Percentiles rank a stretch among this genome's conserved stretches.
Evolutionary conservation across 768 basidiomycete species (phyloP).

Genomic region (Pleurotus tuber-regium): DNA sequence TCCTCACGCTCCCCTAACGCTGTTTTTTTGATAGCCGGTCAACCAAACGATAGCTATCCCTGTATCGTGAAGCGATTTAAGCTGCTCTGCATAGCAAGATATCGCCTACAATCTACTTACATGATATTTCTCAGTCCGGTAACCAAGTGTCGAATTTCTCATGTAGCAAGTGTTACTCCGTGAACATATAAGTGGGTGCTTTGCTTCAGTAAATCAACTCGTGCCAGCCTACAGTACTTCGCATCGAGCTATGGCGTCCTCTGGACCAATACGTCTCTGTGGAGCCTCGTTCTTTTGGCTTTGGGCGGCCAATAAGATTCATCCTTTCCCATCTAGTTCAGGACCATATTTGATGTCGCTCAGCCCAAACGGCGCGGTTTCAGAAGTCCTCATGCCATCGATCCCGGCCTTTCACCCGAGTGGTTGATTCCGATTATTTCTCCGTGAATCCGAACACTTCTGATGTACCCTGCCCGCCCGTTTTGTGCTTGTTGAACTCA

Average conservation of each 20-base stretch:
- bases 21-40: too few species aligned
- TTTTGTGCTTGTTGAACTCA: too few species aligned
- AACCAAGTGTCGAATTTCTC: too few species aligned
- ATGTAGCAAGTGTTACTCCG: constrained; percentile 17
- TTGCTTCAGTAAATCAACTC: too few species aligned
- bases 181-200: constrained; percentile 21
- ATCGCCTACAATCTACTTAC: too few species aligned
- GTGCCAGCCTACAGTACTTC: constrained; percentile 8
- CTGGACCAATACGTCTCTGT: constrained; percentile 8
- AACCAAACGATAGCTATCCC: too few species aligned
- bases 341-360: neutral
- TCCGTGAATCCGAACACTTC: neutral
- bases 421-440: neutral
- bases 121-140: too few species aligned
- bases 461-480: neutral
- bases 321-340: neutral
- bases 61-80: too few species aligned
- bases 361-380: neutral
- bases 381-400: neutral
- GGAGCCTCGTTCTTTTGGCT: constrained; percentile 19
- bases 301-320: constrained; percentile 14
- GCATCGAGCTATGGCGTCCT: constrained; percentile 11
- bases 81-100: too few species aligned
- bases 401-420: neutral
- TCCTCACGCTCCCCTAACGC: too few species aligned